Evolutionary conservation across 2,329 filamentous ascomycete genomes (phyloP), one percentile per base, ranked within the genome.

Genomic region (Coleophoma cylindrospora): DNA sequence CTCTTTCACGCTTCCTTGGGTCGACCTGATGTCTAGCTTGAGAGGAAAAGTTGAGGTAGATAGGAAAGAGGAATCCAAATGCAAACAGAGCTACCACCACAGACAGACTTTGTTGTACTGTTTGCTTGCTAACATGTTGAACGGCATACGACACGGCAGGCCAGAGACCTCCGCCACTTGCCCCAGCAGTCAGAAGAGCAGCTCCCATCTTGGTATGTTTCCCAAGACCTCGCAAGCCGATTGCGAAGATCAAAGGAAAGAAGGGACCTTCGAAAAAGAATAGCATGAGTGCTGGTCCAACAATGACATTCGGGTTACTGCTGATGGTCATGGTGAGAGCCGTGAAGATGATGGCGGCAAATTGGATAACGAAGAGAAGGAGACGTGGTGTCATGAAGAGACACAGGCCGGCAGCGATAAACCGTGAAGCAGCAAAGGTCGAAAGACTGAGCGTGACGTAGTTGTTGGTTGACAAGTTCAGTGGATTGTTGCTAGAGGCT

Each of bases 231-330:
- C 89, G 81, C 52, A 95, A 83, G 3, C 86, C 87, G 12, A 94
- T 77, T 3, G 87, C 83, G 57, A 91, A 90, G 52, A 94, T 84
- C 2, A 91, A 83, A 0, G 91, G 90, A 74, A 89, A 95, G 58
- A 89, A 81, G 47, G 90, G 89, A 0, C 85, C 87, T 66, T 92
- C 89, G 61, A 88, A 89, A 67, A 95, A 89, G 57, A 89, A 84
- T 55, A 87, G 86, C 27, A 91, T 60, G 37, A 84, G 74, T 2
- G 87, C 70, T 56, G 89, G 84, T n/a, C 81, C 73, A 21, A 73
- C 69, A 21, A 83, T 64, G 0, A 77, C 56, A 54, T 81, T 74
- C 0, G 76, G 38, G 56, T 48, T 3, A 70, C 70, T 3, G 3
- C 64, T 66, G 10, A 82, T 54, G 2, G 74, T 67, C 33, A 77